A percentile compares a stretch with the other conserved stretches of the same genome.
Evolutionary conservation across 2,329 filamentous ascomycete genomes (phyloP).

Genomic region (Pseudocercospora fuligena): DNA sequence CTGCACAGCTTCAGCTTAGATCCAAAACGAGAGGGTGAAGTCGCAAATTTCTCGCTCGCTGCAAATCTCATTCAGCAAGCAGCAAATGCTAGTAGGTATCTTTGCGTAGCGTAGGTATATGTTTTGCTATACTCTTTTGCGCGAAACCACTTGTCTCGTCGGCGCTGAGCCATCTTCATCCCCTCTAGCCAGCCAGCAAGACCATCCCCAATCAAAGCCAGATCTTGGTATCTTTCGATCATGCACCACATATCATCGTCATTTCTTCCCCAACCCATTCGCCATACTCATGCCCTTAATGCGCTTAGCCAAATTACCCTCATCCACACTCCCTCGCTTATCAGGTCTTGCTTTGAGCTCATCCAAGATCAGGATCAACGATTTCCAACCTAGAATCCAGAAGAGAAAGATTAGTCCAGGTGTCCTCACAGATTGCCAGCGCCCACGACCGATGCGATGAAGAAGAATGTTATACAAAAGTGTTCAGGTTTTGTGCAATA

Average conservation of each 20-base stretch:
- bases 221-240: not conserved
- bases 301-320: slow-evolving; percentile 36
- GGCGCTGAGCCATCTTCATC: not conserved
- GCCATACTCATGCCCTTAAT: slow-evolving; percentile 30
- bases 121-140: not conserved
- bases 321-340: slow-evolving; percentile 41
- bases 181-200: too few species aligned
- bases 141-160: too few species aligned
- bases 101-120: not conserved
- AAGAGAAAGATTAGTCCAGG: slow-evolving; percentile 31
- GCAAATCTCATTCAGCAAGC: too few species aligned
- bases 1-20: too few species aligned
- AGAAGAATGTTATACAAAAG: slow-evolving; percentile 15
- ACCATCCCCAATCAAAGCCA: not conserved
- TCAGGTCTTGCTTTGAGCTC: slow-evolving; percentile 95
- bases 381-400: slow-evolving; percentile 39
- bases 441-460: not conserved
- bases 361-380: slow-evolving; percentile 83
- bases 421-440: slow-evolving; percentile 11
- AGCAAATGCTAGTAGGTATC: too few species aligned
- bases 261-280: not conserved
- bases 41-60: too few species aligned
- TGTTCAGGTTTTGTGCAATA: slow-evolving; percentile 20
- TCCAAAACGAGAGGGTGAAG: too few species aligned
- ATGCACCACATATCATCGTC: not conserved